Conservation (phyloP, 768 basidiomycete genomes). For the Filobasidium floriforme region DNA sequence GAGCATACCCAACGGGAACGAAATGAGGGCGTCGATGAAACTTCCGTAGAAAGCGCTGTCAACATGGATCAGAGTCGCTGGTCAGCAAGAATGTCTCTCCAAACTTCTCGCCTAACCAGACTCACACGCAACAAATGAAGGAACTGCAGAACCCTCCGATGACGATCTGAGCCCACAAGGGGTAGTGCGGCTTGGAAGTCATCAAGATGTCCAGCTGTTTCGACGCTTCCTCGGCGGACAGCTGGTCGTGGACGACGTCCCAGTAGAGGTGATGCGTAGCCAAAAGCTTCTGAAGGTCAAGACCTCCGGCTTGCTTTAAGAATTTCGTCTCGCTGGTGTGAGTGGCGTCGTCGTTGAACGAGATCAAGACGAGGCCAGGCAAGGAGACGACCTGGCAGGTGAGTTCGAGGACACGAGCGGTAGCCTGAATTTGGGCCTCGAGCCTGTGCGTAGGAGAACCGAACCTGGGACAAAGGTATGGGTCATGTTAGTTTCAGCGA, state of each 20-base stretch:
- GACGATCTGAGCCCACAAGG: constrained; percentile 55
- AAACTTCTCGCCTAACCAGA: not conserved
- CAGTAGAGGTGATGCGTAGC: constrained; percentile 68
- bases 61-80: constrained; percentile 32
- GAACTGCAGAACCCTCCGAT: constrained; percentile 71
- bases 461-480: constrained; percentile 46
- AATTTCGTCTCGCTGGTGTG: constrained; percentile 75
- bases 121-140: constrained; percentile 53
- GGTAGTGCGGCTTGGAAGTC: constrained; percentile 58
- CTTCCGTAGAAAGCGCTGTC: constrained; percentile 62
- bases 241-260: constrained; percentile 72
- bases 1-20: constrained; percentile 67
- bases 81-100: not conserved
- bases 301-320: constrained; percentile 61
- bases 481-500: not conserved
- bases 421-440: constrained; percentile 81
- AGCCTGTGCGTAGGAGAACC: constrained; percentile 90
- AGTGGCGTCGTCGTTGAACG: constrained; percentile 71
- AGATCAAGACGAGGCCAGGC: constrained; percentile 60
- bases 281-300: constrained; percentile 70
- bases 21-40: constrained; percentile 66
- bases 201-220: constrained; percentile 64
- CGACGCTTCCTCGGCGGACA: constrained; percentile 67
- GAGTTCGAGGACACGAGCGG: constrained; percentile 79
- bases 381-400: constrained; percentile 82